Base-by-base conservation (phyloP, 495 filamentous ascomycete species). In the Tricharina praecox region DNA sequence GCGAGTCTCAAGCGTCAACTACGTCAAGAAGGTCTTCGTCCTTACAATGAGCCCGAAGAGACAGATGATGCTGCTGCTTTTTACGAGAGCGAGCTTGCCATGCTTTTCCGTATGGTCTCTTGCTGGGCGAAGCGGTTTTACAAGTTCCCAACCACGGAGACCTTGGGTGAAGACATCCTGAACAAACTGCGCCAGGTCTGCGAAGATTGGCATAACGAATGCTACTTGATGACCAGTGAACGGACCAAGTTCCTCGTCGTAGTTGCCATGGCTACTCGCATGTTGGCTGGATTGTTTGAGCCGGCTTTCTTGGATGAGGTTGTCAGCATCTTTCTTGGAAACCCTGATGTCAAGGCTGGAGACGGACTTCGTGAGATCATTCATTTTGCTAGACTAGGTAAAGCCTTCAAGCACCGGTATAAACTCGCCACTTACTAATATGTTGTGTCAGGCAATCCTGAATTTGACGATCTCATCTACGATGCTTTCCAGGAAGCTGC, bases 101-200 rank as follows among this genome's bases (percentile, higher is more conserved):
- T 59, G 45, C 33, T 58, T 9, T 59, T 53, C 33, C 48, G 56
- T 15, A 37, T 47, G 21, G 42, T 59, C 10, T 51, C 48, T 21
- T 59, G 57, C 25, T 53, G 47, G 16, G 54, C 49, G 24, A 53
- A 53, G 23, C 35, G 47, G 4, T 58, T 54, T n/a, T 59, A 59
- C 23, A 53, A 59, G 34, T 59, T 59, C 19, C 44, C 54, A 4
- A 46, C 43, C 1, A 45, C 46, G 15, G 55, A 58, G 9, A 38
- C 21, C 43, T 24, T 59, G 23, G 44, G 51, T 0, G n/a, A 8
- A 3, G 26, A 18, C 7, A 16, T 59, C 11, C 38, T 45, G 18
- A 33, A 24, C 15, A 30, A 25, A 2, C 38, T 59, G 33, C 42
- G 33, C 16, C 25, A 34, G 24, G 46, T 58, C 2, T 21, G 58